phyloP scores from a whole-genome alignment of 306 rosid species.

The Castanea sativa region DNA sequence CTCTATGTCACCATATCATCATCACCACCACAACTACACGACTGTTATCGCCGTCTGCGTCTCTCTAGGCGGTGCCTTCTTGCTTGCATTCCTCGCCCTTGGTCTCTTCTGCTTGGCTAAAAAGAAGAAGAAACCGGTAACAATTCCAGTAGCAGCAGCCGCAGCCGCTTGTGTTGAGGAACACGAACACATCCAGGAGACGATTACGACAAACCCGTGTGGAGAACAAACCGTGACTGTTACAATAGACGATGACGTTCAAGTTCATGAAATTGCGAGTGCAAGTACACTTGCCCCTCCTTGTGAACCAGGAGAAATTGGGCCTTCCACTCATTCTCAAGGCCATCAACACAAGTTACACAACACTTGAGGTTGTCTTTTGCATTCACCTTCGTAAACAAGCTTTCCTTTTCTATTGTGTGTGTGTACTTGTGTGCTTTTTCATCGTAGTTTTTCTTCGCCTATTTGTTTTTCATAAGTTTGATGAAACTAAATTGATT shows the following conservation, averaged over 20 bases:
- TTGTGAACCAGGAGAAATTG: neutral
- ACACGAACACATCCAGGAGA: neutral
- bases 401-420: too few relatives aligned
- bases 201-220: neutral
- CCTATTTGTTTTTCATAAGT: too few relatives aligned
- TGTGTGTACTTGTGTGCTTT: too few relatives aligned
- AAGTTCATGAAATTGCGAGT: too few relatives aligned
- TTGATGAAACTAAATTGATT: too few relatives aligned
- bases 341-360: neutral
- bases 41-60: slow-evolving; percentile 10
- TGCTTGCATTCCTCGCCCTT: slow-evolving; percentile 8
- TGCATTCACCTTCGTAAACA: too few relatives aligned
- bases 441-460: too few relatives aligned
- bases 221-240: slow-evolving; percentile 3
- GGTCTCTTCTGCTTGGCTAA: slow-evolving; percentile 24
- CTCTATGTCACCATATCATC: neutral
- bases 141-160: neutral
- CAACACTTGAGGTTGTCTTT: neutral
- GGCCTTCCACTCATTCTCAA: neutral
- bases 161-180: neutral
- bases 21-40: neutral
- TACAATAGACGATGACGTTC: slow-evolving; percentile 2
- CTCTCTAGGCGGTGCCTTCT: slow-evolving; percentile 25
- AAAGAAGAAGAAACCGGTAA: neutral
- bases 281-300: neutral